Evolutionary conservation across 2,329 filamentous ascomycete species (phyloP).

Genomic region (Lizonia empirigonia): DNA sequence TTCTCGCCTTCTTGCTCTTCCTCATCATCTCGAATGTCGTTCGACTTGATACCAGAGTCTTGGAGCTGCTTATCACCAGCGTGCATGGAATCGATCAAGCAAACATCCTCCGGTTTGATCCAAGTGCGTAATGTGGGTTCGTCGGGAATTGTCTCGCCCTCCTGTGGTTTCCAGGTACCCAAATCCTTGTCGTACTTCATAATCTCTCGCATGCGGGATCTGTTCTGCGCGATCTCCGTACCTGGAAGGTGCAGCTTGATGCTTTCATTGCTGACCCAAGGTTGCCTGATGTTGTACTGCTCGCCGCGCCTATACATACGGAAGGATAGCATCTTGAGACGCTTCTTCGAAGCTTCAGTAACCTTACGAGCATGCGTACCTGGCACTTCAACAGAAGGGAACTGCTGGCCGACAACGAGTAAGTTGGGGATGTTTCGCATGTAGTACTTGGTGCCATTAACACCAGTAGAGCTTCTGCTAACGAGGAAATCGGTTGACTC

Average conservation of each 20-base stretch:
- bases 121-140: conserved; percentile 80
- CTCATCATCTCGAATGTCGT: conserved; percentile 67
- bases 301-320: conserved; percentile 81
- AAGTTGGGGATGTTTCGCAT: conserved; percentile 90
- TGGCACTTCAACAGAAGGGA: conserved; percentile 89
- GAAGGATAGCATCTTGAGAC: conserved; percentile 94
- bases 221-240: conserved; percentile 91
- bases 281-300: conserved; percentile 71
- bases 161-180: conserved; percentile 78
- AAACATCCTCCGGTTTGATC: conserved; percentile 96
- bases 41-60: conserved; percentile 82
- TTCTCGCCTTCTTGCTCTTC: conserved; percentile 71
- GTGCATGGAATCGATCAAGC: conserved; percentile 94
- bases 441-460: conserved; percentile 78
- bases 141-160: conserved; percentile 76
- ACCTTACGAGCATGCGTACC: conserved; percentile 93
- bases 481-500: conserved; percentile 85
- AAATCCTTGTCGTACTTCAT: conserved; percentile 86
- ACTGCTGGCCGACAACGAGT: conserved; percentile 88
- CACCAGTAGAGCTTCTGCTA: conserved; percentile 78
- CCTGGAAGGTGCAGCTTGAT: conserved; percentile 79
- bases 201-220: conserved; percentile 97
- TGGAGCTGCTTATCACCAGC: conserved; percentile 88
- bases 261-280: conserved; percentile 75
- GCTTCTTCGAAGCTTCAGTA: conserved; percentile 94